Conservation (phyloP, 129 eudicot species). For the Centaurea solstitialis region DNA sequence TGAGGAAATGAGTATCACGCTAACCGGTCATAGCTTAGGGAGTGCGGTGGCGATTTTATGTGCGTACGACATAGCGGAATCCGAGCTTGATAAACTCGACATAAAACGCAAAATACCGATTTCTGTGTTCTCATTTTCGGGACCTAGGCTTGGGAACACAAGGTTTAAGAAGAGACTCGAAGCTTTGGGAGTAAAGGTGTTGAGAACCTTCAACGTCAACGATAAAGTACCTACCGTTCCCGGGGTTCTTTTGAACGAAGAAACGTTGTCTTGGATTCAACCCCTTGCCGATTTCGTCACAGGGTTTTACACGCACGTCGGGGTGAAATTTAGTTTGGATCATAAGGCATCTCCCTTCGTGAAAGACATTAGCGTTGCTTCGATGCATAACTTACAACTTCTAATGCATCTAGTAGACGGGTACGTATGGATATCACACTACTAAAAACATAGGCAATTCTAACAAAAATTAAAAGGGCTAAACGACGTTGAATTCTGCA, state of each 20-base stretch:
- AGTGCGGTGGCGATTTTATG: constrained; percentile 49
- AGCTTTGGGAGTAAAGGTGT: constrained; percentile 49
- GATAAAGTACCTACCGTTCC: constrained; percentile 54
- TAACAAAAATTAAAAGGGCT: too few relatives aligned
- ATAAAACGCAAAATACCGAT: constrained; percentile 33
- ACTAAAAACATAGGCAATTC: too few relatives aligned
- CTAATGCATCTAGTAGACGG: constrained; percentile 66
- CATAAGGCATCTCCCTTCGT: constrained; percentile 50
- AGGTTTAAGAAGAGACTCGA: constrained; percentile 45
- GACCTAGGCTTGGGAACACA: constrained; percentile 64
- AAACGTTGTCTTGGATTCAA: constrained; percentile 13
- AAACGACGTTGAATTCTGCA: too few relatives aligned
- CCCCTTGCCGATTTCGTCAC: constrained; percentile 29
- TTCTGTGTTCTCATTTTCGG: constrained; percentile 50
- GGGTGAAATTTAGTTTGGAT: constrained; percentile 55
- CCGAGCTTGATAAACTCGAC: constrained; percentile 26
- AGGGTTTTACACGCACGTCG: constrained; percentile 57
- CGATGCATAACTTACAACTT: constrained; percentile 60
- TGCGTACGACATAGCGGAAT: constrained; percentile 59
- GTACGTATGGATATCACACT: constrained; percentile 15
- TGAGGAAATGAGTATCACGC: constrained; percentile 52
- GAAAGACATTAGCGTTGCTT: constrained; percentile 32
- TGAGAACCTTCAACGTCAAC: constrained; percentile 54
- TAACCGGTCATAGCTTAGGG: constrained; percentile 65
- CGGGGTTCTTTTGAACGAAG: constrained; percentile 48